Base-by-base conservation (phyloP, 768 basidiomycete species). In the Albatrellus ellisii region DNA sequence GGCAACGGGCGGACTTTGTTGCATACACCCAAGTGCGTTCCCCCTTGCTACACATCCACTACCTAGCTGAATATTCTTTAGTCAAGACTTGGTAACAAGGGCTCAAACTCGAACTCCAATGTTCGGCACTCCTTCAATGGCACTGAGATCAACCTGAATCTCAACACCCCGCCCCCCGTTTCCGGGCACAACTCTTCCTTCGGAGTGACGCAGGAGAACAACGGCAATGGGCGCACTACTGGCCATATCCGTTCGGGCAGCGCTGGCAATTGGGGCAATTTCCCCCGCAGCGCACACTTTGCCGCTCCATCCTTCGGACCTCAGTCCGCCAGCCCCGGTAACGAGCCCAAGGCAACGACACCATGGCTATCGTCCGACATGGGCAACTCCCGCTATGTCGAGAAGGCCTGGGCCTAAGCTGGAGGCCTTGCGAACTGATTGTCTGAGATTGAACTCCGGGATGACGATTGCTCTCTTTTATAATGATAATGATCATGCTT, bases 221-320 rank as follows among this genome's bases (percentile, higher is more conserved):
- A 53, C 40, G 47, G 35, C 50, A 58, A 63, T 33, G 53, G 29
- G 50, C 65, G 81, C 43, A 63, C 65, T 22, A 75, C 67, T 42
- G 78, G 79, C 27, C 83, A 87, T 54, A 73, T 75, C 45, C 77
- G 84, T 46, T 75, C 81, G 33, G 84, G 84, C 35, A 86, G 83
- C 57, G 79, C 79, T 21, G 82, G 82, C 25, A 86, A 84, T 56
- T 86, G 84, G 84, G 78, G 67, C 32, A 73, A 62, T 52, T 66
- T 81, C 51, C 56, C 73, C 21, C 71, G 77, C 37, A 70, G 64
- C 56, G 70, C 61, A 53, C 68, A 68, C 54, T 61, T 77, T 40
- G 60, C 62, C 40, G 62, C 65, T 45, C 64, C 66, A 27, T 61
- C 65, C n/a, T 43, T 47, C 28, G 50, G 59, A 39, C 66, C 75